These are phyloP conservation scores for Ophiocytium majus DNA, from an alignment of 352 stramenopile species.

Conservation along the genomic window DNA sequence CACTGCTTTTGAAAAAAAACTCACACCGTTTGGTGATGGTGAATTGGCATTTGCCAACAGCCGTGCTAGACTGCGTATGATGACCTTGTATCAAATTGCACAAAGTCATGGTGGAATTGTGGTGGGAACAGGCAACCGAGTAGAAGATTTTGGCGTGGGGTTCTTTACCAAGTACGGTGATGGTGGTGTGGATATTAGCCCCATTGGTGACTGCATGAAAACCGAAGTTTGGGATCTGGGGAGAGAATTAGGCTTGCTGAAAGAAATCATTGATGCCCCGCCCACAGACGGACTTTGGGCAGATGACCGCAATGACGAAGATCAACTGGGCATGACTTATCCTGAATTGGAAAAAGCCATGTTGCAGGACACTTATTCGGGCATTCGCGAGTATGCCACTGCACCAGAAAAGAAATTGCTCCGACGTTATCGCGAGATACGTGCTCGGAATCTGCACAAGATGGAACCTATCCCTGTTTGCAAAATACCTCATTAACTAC, in stretches of 20 bases:
- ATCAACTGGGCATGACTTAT: conserved; percentile 2
- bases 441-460: not conserved
- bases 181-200: not conserved
- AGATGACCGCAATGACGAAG: not conserved
- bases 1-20: not conserved
- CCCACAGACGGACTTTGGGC: not conserved
- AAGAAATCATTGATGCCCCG: not conserved
- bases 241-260: not conserved
- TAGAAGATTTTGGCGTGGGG: conserved; percentile 9
- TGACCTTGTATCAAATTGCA: not conserved
- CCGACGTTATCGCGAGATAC: not conserved
- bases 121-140: not conserved
- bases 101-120: not conserved
- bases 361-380: not conserved
- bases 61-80: not conserved
- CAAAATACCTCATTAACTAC: not conserved
- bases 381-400: not conserved
- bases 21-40: not conserved
- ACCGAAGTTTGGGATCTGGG: not conserved
- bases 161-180: conserved; percentile 13
- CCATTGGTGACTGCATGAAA: not conserved
- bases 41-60: not conserved
- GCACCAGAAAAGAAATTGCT: not conserved
- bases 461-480: conserved; percentile 2
- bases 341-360: conserved; percentile 10